phyloP scores from a whole-genome alignment of 805 yeast genomes.

The Candida sakaeoensis region DNA sequence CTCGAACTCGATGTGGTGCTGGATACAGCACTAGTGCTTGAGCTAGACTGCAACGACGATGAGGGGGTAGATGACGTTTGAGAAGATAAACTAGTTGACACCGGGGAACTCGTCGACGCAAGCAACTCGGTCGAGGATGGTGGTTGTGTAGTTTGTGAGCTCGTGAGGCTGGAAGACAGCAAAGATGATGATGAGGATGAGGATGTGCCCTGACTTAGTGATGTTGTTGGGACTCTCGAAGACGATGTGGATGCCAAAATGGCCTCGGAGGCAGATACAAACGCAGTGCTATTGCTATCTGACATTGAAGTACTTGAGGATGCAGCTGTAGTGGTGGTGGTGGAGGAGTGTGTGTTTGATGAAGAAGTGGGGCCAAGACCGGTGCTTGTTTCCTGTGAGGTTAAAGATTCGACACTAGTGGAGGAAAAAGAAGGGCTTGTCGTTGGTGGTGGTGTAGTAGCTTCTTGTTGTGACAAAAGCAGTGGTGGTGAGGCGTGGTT shows the following conservation, averaged over 20 bases:
- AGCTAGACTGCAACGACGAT: background rate
- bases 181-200: slow-evolving; percentile 2
- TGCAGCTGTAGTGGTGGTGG: slow-evolving; percentile 3
- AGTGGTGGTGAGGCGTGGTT: background rate
- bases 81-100: slow-evolving; percentile 3
- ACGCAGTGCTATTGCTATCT: background rate
- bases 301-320: slow-evolving; percentile 6
- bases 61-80: slow-evolving; percentile 8
- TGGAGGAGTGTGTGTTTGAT: slow-evolving; percentile 4
- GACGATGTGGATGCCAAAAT: slow-evolving; percentile 1
- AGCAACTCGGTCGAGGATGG: slow-evolving; percentile 8
- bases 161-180: background rate
- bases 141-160: slow-evolving; percentile 1
- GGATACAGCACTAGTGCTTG: slow-evolving; percentile 6
- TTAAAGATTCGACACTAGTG: too few species aligned
- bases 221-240: background rate
- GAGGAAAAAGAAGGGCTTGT: too few species aligned
- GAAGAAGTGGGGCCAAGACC: slow-evolving; percentile 1
- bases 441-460: background rate
- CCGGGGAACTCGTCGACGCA: slow-evolving; percentile 6
- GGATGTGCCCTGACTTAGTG: background rate
- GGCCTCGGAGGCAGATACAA: slow-evolving; percentile 3
- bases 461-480: background rate
- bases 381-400: background rate
- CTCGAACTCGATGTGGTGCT: background rate